These are phyloP conservation scores for Arabidopsis suecica DNA, from an alignment of 345 rosid genomes.

Conservation along the genomic window DNA sequence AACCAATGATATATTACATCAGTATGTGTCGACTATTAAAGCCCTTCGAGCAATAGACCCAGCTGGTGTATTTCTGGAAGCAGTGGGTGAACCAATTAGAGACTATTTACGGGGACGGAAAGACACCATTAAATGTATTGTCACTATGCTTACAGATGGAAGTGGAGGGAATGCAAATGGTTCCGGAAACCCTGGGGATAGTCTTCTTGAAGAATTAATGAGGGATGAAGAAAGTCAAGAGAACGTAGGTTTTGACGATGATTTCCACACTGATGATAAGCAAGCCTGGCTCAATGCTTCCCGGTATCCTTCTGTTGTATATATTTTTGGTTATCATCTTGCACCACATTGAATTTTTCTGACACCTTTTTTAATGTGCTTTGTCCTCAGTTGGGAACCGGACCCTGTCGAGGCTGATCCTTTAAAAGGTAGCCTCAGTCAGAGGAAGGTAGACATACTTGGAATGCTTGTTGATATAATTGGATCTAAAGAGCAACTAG, in stretches of 20 bases:
- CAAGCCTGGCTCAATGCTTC: slow-evolving; percentile 86
- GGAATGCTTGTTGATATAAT: slow-evolving; percentile 95
- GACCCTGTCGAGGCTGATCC: slow-evolving; percentile 97
- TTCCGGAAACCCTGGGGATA: slow-evolving; percentile 84
- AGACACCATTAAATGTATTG: slow-evolving; percentile 95
- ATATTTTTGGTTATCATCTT: slow-evolving; percentile 19
- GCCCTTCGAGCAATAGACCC: slow-evolving; percentile 95
- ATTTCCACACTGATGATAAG: slow-evolving; percentile 80
- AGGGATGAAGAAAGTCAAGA: slow-evolving; percentile 93
- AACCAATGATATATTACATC: slow-evolving; percentile 98
- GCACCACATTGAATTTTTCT: slow-evolving; percentile 16
- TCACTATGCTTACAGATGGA: slow-evolving; percentile 98
- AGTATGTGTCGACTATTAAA: slow-evolving; percentile 94
- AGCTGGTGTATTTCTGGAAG: slow-evolving; percentile 93
- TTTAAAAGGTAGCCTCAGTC: slow-evolving; percentile 76
- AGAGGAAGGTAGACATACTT: slow-evolving; percentile 85
- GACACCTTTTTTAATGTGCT: slow-evolving; percentile 17
- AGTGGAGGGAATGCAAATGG: slow-evolving; percentile 83
- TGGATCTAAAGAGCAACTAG: slow-evolving; percentile 95
- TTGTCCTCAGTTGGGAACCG: slow-evolving; percentile 88
- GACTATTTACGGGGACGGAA: slow-evolving; percentile 90
- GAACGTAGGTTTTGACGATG: slow-evolving; percentile 69
- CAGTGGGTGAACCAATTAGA: slow-evolving; percentile 95
- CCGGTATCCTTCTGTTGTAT: slow-evolving; percentile 49
- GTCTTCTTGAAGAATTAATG: slow-evolving; percentile 97